Evolutionary conservation across 352 stramenopile genomes (phyloP).

Genomic region (Pythium plurisporium): DNA sequence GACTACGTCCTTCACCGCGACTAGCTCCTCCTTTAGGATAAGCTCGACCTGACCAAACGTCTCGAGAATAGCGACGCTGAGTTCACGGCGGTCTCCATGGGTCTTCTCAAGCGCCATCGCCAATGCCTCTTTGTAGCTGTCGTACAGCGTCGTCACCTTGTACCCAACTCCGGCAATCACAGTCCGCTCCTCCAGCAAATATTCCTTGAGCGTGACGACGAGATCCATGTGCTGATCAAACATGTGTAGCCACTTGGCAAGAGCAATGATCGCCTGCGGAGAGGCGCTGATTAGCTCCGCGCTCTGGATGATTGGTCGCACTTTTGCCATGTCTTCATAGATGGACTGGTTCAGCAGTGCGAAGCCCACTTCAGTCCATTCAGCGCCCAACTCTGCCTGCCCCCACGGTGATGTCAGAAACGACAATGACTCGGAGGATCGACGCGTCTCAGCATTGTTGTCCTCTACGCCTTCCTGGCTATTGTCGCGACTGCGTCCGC

Average conservation of each 20-base stretch:
- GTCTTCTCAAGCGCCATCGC: conserved; percentile 40
- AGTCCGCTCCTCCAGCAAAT: conserved; percentile 58
- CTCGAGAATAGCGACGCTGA: conserved; percentile 36
- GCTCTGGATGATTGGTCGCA: conserved; percentile 42
- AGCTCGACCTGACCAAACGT: conserved; percentile 51
- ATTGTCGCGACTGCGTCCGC: conserved; percentile 15
- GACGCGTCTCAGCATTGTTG: conserved; percentile 9
- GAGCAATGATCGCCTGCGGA: conserved; percentile 43
- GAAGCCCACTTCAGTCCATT: conserved; percentile 54
- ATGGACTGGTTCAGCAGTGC: conserved; percentile 51
- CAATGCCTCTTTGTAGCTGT: conserved; percentile 51
- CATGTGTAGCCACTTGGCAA: conserved; percentile 56
- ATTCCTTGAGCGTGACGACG: conserved; percentile 60
- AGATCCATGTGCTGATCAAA: conserved; percentile 60
- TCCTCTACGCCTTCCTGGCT: conserved; percentile 1
- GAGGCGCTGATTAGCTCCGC: conserved; percentile 46
- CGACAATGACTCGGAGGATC: conserved; percentile 18
- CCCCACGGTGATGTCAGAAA: conserved; percentile 43
- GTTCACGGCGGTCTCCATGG: conserved; percentile 42
- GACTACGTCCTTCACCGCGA: conserved; percentile 47
- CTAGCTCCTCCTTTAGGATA: conserved; percentile 46
- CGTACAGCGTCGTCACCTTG: conserved; percentile 60
- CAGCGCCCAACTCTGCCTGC: conserved; percentile 31
- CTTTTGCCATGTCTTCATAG: conserved; percentile 51
- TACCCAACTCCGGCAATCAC: conserved; percentile 48